A percentile compares a stretch with the other conserved stretches of the same genome.
phyloP scores from a whole-genome alignment of 2,329 filamentous ascomycete genomes.

The Alternaria viburni region DNA sequence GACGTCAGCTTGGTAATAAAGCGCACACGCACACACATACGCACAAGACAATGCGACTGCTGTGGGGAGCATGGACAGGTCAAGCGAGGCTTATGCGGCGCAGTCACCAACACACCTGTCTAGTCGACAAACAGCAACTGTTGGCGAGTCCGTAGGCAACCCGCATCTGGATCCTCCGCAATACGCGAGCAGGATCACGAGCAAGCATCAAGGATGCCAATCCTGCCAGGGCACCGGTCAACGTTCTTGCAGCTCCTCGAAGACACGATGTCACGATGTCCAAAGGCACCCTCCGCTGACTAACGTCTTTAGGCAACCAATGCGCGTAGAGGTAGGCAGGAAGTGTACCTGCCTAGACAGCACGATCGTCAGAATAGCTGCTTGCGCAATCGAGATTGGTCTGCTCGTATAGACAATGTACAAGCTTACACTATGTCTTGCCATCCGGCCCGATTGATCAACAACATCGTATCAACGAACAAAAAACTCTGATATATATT shows the following conservation, averaged over 20 bases:
- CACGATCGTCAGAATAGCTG: background rate
- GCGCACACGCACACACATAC: background rate
- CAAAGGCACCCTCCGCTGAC: background rate
- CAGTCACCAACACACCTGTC: background rate
- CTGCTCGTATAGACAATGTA: background rate
- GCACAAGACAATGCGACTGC: background rate
- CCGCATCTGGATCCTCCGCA: background rate
- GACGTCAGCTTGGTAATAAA: background rate
- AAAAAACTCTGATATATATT: background rate
- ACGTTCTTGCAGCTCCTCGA: background rate
- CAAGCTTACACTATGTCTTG: background rate
- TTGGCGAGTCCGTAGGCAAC: background rate
- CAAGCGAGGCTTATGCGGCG: constrained; percentile 1
- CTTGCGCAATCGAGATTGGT: background rate
- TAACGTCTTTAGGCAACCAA: background rate
- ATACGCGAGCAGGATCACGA: background rate
- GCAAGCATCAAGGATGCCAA: background rate
- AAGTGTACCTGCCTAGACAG: background rate
- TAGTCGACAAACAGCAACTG: background rate
- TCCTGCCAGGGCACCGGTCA: background rate
- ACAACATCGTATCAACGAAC: background rate
- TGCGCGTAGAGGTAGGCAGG: background rate
- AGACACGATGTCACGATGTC: background rate
- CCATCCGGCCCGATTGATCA: background rate
- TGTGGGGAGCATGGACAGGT: background rate